Evolutionary conservation across 108 stramenopile genomes (phyloP), one percentile per base, ranked within the genome.

Genomic region (Mayamaea pseudoterrestris): DNA sequence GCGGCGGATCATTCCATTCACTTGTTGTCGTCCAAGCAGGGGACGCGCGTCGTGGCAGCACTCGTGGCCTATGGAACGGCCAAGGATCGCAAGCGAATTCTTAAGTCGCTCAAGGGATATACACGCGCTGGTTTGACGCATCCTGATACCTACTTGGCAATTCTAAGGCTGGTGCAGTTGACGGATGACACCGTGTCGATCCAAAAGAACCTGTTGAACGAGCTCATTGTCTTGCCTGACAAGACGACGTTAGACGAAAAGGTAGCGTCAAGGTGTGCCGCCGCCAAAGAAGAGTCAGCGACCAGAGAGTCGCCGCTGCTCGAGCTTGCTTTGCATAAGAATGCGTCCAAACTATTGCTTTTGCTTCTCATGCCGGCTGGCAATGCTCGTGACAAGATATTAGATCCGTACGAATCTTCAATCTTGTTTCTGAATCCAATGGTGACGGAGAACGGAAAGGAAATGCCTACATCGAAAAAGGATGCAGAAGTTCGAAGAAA

Each of bases 141-240:
- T 65, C 44, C 40, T 30, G 92, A 92, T 60, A 88, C 94, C 17
- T 96, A 96, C 55, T 45, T 96, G 39, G 89, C 90, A 3, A 58
- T 96, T 43, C 46, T 93, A 30, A 55, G 89, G 30, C 45, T 93
- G 51, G 66, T 89, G 0, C 80, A 88, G 47, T 81, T 92, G 7
- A 92, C 87, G 35, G 94, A 96, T 58, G 94, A 96, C 55, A 96
- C 94, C 20, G 90, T 96, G 26, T 77, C 86, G 43, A 74, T 93
- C 30, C 86, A 93, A 32, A 96, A 96, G 61, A 77, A 73, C 55
- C 35, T 93, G 22, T 67, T 96, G 35, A 74, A 76, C 30, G 94
- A 96, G 58, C 52, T 91, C 44, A 59, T 79, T 21, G 56, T 58
- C 41, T 58, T 63, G 32, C 47, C 68, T 16, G 66, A 66, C 37